Evolutionary conservation across 306 rosid species (phyloP).

Genomic region (Coriaria nepalensis): DNA sequence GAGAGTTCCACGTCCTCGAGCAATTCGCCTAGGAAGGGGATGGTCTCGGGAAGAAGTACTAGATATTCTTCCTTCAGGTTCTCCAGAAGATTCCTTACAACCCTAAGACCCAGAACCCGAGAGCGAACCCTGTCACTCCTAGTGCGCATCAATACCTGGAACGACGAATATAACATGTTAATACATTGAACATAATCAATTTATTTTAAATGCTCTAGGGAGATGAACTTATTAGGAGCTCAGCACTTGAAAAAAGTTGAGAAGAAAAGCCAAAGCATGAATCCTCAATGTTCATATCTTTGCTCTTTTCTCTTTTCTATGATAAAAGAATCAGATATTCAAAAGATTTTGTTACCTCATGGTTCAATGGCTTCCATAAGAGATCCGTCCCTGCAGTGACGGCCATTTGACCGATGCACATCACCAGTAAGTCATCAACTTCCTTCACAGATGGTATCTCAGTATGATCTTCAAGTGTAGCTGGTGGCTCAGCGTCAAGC

Average conservation of each 20-base stretch:
- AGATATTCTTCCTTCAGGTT: conserved; percentile 77
- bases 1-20: conserved; percentile 81
- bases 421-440: conserved; percentile 69
- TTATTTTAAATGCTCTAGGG: no score
- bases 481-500: conserved; percentile 64
- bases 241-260: no score
- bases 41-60: conserved; percentile 71
- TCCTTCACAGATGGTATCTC: conserved; percentile 48
- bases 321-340: no score
- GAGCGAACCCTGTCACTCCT: conserved; percentile 58
- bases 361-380: conserved; percentile 79
- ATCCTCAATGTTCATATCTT: no score
- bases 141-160: conserved; percentile 87
- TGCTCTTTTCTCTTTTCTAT: no score
- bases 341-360: conserved; percentile 37
- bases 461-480: conserved; percentile 30
- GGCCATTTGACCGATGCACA: conserved; percentile 87
- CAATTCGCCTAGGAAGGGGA: conserved; percentile 83
- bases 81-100: conserved; percentile 56
- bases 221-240: no score
- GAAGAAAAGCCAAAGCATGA: no score
- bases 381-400: conserved; percentile 83
- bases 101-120: conserved; percentile 66
- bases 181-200: no score
- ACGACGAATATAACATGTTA: no score